Conservation (phyloP, 1,139 yeast genomes). For the Taiozyma onychis region DNA sequence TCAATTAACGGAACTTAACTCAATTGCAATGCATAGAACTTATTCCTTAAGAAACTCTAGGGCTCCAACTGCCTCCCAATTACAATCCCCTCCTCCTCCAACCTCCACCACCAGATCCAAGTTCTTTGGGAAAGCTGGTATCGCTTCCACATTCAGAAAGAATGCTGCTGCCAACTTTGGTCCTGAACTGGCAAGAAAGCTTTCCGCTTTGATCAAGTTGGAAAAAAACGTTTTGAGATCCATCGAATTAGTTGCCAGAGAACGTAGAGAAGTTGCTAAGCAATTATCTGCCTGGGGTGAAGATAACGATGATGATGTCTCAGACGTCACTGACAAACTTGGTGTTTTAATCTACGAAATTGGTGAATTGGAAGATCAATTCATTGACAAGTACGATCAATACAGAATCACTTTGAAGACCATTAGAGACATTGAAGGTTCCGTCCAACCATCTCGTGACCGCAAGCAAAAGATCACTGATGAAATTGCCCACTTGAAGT, state of each 20-base stretch:
- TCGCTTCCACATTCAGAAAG: constrained; percentile 62
- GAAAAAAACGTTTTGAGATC: constrained; percentile 80
- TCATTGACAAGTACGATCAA: constrained; percentile 81
- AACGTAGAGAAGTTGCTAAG: constrained; percentile 78
- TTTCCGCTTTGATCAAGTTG: constrained; percentile 73
- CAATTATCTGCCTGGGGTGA: constrained; percentile 85
- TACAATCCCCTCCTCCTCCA: constrained; percentile 79
- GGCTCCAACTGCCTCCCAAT: constrained; percentile 79
- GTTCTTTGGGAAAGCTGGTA: constrained; percentile 70
- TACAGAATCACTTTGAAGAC: constrained; percentile 78
- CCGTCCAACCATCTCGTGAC: constrained; percentile 84
- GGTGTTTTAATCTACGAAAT: constrained; percentile 78
- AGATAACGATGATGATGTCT: constrained; percentile 76
- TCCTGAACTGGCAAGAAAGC: constrained; percentile 72
- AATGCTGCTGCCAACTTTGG: constrained; percentile 70
- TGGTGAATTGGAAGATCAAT: constrained; percentile 85
- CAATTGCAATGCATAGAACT: constrained; percentile 59
- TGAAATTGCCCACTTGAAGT: constrained; percentile 75
- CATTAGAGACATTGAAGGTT: constrained; percentile 78
- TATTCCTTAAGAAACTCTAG: constrained; percentile 73
- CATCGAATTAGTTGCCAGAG: constrained; percentile 70
- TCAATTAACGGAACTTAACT: background rate
- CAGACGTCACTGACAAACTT: constrained; percentile 80
- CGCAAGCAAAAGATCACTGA: constrained; percentile 83
- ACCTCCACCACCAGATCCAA: constrained; percentile 62